Percentiles rank a stretch among this genome's conserved stretches.
Evolutionary conservation across 192 early-diverging fungal genomes (phyloP).

Genomic region (Backusella liffmaniae): DNA sequence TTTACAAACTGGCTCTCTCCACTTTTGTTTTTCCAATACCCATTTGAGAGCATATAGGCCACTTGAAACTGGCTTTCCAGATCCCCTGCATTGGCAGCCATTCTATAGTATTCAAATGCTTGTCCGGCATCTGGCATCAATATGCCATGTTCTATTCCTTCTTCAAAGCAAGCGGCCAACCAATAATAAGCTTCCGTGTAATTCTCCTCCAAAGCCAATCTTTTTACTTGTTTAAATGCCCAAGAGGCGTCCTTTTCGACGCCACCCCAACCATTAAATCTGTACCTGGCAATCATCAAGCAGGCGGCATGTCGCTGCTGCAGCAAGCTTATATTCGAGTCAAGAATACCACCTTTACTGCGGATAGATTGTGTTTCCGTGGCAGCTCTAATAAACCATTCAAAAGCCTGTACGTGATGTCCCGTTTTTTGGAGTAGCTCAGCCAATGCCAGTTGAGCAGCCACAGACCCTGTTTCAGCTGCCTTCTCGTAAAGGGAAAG

Average conservation of each 20-base stretch:
- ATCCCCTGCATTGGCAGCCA: conserved; percentile 19
- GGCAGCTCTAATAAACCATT: conserved; percentile 22
- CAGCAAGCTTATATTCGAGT: not conserved
- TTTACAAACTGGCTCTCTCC: not conserved
- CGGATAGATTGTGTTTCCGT: not conserved
- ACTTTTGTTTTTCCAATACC: conserved; percentile 11
- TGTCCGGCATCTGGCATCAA: conserved; percentile 2
- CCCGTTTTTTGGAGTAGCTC: conserved; percentile 22
- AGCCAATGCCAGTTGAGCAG: conserved; percentile 24
- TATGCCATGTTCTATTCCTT: conserved; percentile 10
- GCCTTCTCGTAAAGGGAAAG: conserved; percentile 26
- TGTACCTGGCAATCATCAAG: conserved; percentile 33
- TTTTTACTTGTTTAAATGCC: conserved; percentile 21
- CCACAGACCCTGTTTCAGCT: conserved; percentile 25
- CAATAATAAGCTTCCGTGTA: conserved; percentile 27
- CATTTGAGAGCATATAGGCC: conserved; percentile 37
- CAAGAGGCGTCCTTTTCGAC: conserved; percentile 8
- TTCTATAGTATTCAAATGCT: conserved; percentile 30
- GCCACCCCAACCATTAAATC: conserved; percentile 30
- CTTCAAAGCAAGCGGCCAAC: conserved; percentile 24
- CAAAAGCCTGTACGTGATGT: conserved; percentile 21
- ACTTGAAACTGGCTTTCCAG: conserved; percentile 31
- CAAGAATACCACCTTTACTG: not conserved
- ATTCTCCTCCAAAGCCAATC: conserved; percentile 12
- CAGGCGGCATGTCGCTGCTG: conserved; percentile 18